Evolutionary conservation across 495 filamentous ascomycete genomes (phyloP), one percentile per base, ranked within the genome.

Genomic region (Talaromyces thailandensis): DNA sequence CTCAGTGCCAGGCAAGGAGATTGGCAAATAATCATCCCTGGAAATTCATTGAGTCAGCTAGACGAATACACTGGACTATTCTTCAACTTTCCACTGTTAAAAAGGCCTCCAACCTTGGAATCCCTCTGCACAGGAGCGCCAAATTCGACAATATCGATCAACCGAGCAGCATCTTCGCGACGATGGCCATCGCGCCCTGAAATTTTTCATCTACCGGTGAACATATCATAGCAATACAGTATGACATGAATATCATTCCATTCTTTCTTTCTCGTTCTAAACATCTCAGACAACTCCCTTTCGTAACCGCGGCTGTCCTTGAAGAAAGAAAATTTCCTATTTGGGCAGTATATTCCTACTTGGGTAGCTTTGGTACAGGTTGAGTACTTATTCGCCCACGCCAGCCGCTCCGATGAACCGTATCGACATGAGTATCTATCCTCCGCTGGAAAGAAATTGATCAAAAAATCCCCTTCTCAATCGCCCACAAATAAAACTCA

Each of bases 401-500:
- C 32, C 32, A 40, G 35, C 4, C 11, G 35, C 35, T 12, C 14
- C 4, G 4, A 37, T 12, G 1, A 37, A 14, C 11, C 14, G 11
- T 21, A n/a, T 45, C 43, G 43, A 23, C 18, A 18, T 48, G 16
- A 7, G 9, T 2, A 3, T 48, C n/a, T 0, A 21, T 48, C 21
- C 0, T 4, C 21, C 43, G 6, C 8, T 48, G 3, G n/a, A 0
- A 48, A 48, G 0, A 28, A 23, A 25, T 12, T 16, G 24, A 14
- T 61, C 59, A 61, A 7, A 61, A 61, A 32, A 63, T n/a, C 1
- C 65, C 62, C 6, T 62, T 35, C 56, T 67, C 53, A 50, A 69
- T 61, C 45, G 66, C 61, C 67, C 64, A 67, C 37, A 65, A 18
- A 63, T 67, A 69, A 56, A 69, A 69, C 48, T 67, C 53, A 14